Conservation (phyloP, 2,329 filamentous ascomycete genomes). For the Xylariaceae sp. region DNA sequence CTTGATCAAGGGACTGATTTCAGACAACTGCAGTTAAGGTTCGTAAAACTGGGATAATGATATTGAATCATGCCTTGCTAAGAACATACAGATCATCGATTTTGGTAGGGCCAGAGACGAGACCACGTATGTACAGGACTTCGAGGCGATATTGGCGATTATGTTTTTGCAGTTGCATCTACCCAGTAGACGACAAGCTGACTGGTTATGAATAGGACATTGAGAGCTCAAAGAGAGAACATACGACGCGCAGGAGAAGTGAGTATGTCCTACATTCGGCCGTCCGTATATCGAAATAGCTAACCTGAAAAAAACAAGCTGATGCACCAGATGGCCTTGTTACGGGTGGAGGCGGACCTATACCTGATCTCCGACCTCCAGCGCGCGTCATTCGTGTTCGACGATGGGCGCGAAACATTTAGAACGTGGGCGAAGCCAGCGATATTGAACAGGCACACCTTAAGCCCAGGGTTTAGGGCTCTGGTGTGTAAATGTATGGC, state of each 20-base stretch:
- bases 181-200: neutral
- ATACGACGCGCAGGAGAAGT: neutral
- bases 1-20: neutral
- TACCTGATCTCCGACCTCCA: too few relatives aligned
- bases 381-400: too few relatives aligned
- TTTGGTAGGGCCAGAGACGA: neutral
- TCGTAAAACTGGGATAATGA: neutral
- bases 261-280: neutral
- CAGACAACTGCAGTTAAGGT: slow-evolving; percentile 7
- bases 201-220: neutral
- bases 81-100: slow-evolving; percentile 7
- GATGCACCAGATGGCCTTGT: neutral
- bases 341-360: too few relatives aligned
- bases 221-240: neutral
- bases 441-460: too few relatives aligned
- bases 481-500: slow-evolving; percentile 2
- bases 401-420: too few relatives aligned
- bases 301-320: neutral
- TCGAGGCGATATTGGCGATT: neutral
- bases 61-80: neutral
- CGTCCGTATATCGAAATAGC: too few relatives aligned
- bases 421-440: too few relatives aligned
- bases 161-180: neutral
- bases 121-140: neutral
- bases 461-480: neutral